Conservation (phyloP, 495 filamentous ascomycete genomes). For the Aspergillus homomorphus region DNA sequence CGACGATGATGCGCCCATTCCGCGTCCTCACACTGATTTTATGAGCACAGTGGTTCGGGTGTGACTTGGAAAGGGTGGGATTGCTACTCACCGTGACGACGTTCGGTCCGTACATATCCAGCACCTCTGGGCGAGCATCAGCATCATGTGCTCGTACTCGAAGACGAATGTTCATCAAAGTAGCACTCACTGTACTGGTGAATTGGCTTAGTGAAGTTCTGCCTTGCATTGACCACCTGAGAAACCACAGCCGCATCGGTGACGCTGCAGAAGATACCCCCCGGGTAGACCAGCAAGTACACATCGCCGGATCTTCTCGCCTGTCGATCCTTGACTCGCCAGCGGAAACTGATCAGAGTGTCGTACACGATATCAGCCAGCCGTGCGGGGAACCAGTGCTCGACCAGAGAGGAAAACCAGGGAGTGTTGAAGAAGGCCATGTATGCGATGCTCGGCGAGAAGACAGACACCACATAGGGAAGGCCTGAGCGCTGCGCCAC, state of each 20-base stretch:
- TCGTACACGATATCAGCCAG: slow-evolving; percentile 15
- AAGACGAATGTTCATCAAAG: not conserved
- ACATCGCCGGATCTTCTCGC: slow-evolving; percentile 40
- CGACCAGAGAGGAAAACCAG: slow-evolving; percentile 11
- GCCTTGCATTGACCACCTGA: slow-evolving; percentile 33
- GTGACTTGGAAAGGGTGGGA: not conserved
- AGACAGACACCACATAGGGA: slow-evolving; percentile 35
- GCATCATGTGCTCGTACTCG: not conserved
- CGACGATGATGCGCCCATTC: slow-evolving; percentile 50
- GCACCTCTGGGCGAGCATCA: slow-evolving; percentile 21
- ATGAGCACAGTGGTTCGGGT: not conserved
- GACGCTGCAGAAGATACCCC: slow-evolving; percentile 38
- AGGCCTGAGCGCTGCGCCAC: slow-evolving; percentile 24
- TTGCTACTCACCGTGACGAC: slow-evolving; percentile 35
- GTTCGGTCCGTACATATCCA: slow-evolving; percentile 48
- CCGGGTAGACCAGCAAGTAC: slow-evolving; percentile 43
- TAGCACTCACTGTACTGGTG: slow-evolving; percentile 28
- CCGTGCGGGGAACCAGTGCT: slow-evolving; percentile 10
- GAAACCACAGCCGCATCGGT: slow-evolving; percentile 36
- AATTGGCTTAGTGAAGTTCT: slow-evolving; percentile 43
- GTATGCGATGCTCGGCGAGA: slow-evolving; percentile 31
- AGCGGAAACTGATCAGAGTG: slow-evolving; percentile 9
- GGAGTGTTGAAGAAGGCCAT: slow-evolving; percentile 13
- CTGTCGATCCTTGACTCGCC: slow-evolving; percentile 34
- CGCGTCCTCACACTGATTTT: slow-evolving; percentile 29